Percentiles rank a stretch among this genome's conserved stretches.
phyloP scores from a whole-genome alignment of 2,329 filamentous ascomycete species.

The Trichoderma sp. region DNA sequence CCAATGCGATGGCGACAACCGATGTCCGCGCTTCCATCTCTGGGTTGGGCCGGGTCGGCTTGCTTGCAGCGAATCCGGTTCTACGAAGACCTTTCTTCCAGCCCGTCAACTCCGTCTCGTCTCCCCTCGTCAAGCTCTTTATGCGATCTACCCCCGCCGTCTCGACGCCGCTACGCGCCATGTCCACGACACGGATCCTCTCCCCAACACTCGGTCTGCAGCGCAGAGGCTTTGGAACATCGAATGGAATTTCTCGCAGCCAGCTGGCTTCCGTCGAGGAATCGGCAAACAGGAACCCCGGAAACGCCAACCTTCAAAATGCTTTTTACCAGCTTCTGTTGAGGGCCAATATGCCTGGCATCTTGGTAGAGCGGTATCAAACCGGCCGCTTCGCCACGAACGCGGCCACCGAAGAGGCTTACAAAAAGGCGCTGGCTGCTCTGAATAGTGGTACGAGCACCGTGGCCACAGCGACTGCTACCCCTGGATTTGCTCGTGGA shows the following conservation, averaged over 20 bases:
- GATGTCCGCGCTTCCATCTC: slow-evolving; percentile 31
- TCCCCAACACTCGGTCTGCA: slow-evolving; percentile 18
- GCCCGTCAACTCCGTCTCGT: slow-evolving; percentile 29
- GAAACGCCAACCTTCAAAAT: slow-evolving; percentile 84
- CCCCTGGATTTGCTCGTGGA: slow-evolving; percentile 34
- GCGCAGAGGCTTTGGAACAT: slow-evolving; percentile 45
- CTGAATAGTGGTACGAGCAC: slow-evolving; percentile 39
- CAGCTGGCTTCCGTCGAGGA: slow-evolving; percentile 85
- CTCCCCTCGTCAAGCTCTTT: slow-evolving; percentile 35
- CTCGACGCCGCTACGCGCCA: slow-evolving; percentile 31
- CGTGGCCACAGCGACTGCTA: slow-evolving; percentile 33
- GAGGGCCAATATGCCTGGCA: slow-evolving; percentile 89
- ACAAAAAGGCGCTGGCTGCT: slow-evolving; percentile 68
- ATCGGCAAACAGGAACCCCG: slow-evolving; percentile 88
- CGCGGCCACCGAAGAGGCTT: slow-evolving; percentile 73
- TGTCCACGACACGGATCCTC: slow-evolving; percentile 30
- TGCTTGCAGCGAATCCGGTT: slow-evolving; percentile 37
- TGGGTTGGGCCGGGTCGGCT: slow-evolving; percentile 37
- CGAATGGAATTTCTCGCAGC: slow-evolving; percentile 58
- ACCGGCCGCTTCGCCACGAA: slow-evolving; percentile 84
- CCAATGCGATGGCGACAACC: neutral
- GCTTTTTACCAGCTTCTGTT: slow-evolving; percentile 91
- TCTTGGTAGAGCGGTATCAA: slow-evolving; percentile 87
- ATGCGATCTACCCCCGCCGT: slow-evolving; percentile 34
- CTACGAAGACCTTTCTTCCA: slow-evolving; percentile 37